phyloP scores from a whole-genome alignment of 1,284 basidiomycete species.

The Tylopilus sp. region DNA sequence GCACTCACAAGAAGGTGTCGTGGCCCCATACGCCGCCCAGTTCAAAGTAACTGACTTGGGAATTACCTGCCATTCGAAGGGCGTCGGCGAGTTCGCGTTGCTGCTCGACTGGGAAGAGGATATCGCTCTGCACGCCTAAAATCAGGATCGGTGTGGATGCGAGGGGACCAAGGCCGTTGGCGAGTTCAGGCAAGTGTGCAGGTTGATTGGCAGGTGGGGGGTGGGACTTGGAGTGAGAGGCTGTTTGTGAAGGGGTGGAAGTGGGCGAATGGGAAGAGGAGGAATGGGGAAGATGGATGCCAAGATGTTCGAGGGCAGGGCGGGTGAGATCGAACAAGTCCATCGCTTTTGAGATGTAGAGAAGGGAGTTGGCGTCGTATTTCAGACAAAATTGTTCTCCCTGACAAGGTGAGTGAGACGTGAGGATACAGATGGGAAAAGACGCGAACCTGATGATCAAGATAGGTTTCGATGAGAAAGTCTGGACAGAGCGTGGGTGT shows the following conservation, averaged over 20 bases:
- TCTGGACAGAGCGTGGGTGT: constrained; percentile 88
- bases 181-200: constrained; percentile 79
- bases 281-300: constrained; percentile 42
- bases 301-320: constrained; percentile 72
- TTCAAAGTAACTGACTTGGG: constrained; percentile 92
- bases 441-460: constrained; percentile 91
- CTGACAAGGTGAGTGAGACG: constrained; percentile 24
- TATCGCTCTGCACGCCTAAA: constrained; percentile 95
- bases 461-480: constrained; percentile 97
- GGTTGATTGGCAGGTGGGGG: constrained; percentile 67
- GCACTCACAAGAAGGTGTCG: constrained; percentile 86
- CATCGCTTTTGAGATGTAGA: constrained; percentile 99
- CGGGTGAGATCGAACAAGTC: constrained; percentile 96
- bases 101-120: constrained; percentile 96
- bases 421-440: no score
- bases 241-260: constrained; percentile 34
- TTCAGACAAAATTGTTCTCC: constrained; percentile 97
- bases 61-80: constrained; percentile 84
- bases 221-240: constrained; percentile 66
- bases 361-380: constrained; percentile 98
- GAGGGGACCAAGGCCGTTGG: constrained; percentile 80
- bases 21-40: constrained; percentile 98
- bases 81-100: constrained; percentile 95
- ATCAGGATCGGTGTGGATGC: constrained; percentile 80
- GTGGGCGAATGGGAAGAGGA: constrained; percentile 25